These are phyloP conservation scores for Ophiocordyceps sinensis DNA, from an alignment of 2,329 filamentous ascomycete species.

Conservation along the genomic window DNA sequence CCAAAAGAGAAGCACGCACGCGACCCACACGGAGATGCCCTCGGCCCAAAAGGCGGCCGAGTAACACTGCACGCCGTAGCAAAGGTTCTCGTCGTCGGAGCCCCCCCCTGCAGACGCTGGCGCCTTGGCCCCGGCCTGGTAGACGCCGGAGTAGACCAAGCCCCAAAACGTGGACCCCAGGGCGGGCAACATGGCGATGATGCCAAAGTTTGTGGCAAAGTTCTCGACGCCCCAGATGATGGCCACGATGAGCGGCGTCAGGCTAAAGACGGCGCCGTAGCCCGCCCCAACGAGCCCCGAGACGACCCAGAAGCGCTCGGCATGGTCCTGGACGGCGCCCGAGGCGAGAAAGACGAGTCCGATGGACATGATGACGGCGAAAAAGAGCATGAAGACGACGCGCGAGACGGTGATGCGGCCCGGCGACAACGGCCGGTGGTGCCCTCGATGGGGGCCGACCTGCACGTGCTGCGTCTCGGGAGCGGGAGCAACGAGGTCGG, in stretches of 20 bases:
- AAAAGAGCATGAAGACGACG: constrained; percentile 63
- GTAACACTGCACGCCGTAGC: constrained; percentile 74
- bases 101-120: constrained; percentile 15
- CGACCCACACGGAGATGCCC: constrained; percentile 64
- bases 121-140: constrained; percentile 49
- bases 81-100: constrained; percentile 42
- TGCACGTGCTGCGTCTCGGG: constrained; percentile 45
- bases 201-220: constrained; percentile 96
- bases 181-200: constrained; percentile 84
- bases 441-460: constrained; percentile 15
- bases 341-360: constrained; percentile 69
- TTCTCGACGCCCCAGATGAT: constrained; percentile 98
- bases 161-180: constrained; percentile 83
- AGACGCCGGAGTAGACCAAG: constrained; percentile 69
- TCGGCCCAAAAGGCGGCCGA: constrained; percentile 75
- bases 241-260: constrained; percentile 85
- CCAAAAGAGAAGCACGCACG: constrained; percentile 55
- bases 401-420: constrained; percentile 53
- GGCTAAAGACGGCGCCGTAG: constrained; percentile 81
- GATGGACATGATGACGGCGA: constrained; percentile 56
- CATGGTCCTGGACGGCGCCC: constrained; percentile 58
- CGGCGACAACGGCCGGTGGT: constrained; percentile 10
- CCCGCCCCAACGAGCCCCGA: constrained; percentile 76
- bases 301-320: constrained; percentile 71
- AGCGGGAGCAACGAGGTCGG: constrained; percentile 67